Conservation (phyloP, 2,329 filamentous ascomycete species). For the Chaetomium strumarium region DNA sequence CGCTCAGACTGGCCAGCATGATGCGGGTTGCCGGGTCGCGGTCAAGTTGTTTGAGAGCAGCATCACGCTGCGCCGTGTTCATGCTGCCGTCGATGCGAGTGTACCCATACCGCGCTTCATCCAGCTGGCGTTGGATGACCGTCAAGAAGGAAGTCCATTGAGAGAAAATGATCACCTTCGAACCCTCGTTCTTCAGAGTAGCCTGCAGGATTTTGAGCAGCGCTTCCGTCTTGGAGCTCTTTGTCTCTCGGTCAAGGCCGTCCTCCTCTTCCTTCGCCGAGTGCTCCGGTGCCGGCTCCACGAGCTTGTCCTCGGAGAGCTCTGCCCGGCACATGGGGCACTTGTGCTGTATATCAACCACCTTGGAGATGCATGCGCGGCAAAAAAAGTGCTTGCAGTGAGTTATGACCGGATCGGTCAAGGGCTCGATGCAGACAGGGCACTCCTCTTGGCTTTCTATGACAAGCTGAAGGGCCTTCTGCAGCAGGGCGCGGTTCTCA, state of each 20-base stretch:
- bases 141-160: constrained; percentile 74
- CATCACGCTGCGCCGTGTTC: constrained; percentile 63
- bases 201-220: constrained; percentile 70
- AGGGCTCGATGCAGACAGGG: constrained; percentile 68
- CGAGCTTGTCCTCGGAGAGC: constrained; percentile 52
- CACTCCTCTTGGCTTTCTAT: constrained; percentile 81
- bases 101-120: constrained; percentile 54
- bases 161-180: constrained; percentile 68
- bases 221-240: constrained; percentile 78
- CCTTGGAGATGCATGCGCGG: constrained; percentile 63
- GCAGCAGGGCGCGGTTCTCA: constrained; percentile 66
- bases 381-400: constrained; percentile 81
- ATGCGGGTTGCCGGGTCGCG: constrained; percentile 62
- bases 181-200: constrained; percentile 55
- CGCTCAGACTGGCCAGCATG: constrained; percentile 74
- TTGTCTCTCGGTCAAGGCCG: constrained; percentile 55
- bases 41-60: constrained; percentile 61
- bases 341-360: constrained; percentile 68
- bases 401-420: constrained; percentile 73
- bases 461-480: constrained; percentile 67
- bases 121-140: constrained; percentile 64
- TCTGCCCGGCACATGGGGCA: constrained; percentile 79
- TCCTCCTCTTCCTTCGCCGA: constrained; percentile 39
- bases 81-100: constrained; percentile 78
- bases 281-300: constrained; percentile 59